Base-by-base conservation (phyloP, 2,329 filamentous ascomycete species). In the Phyllosticta ampelicida region DNA sequence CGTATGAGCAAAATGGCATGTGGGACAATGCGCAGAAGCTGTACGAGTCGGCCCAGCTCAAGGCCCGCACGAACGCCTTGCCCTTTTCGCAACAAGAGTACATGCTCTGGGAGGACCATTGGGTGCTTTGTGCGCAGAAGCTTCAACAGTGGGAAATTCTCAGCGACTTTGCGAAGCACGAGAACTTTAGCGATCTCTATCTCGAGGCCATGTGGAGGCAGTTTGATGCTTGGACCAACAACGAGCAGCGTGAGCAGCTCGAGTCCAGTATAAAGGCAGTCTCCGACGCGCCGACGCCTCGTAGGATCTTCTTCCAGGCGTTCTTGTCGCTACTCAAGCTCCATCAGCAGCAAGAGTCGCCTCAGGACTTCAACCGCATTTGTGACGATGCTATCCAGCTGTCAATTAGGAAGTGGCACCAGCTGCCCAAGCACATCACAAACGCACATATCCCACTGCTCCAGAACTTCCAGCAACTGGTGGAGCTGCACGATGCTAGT, bases 21-120 rank as follows among this genome's bases (percentile, higher is more conserved):
- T 99, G 94, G 95, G 94, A 99, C 67, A 97, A 97, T 74, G 91
- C 95, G 1, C 95, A 99, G 74, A 88, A 89, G 67, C 86, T 96
- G 76, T 99, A 97, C 71, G 94, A 99, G 72, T 86, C 86, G 58
- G 94, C 95, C 0, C 95, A 99, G 72, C 90, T 99, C 71, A 99
- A 97, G 72, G 94, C 95, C 51, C 84, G 95, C 52, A 97, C 92
- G 0, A 94, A 91, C 55, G 89, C 92, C n/a, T 84, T 97, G 61
- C 92, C 94, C 0, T 97, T 96, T 72, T 96, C 92, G 0, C 89
- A 95, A 66, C 90, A 86, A 29, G 94, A 99, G 73, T 99, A 99
- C 73, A 96, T 95, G 83, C 81, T 99, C 1, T 99, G 94, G 94
- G 94, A 99, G 73, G 94, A 99, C 68, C 95, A 99, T 66, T 99